Evolutionary conservation across 1,139 yeast genomes (phyloP).

Genomic region (Meyerozyma smithsonii): DNA sequence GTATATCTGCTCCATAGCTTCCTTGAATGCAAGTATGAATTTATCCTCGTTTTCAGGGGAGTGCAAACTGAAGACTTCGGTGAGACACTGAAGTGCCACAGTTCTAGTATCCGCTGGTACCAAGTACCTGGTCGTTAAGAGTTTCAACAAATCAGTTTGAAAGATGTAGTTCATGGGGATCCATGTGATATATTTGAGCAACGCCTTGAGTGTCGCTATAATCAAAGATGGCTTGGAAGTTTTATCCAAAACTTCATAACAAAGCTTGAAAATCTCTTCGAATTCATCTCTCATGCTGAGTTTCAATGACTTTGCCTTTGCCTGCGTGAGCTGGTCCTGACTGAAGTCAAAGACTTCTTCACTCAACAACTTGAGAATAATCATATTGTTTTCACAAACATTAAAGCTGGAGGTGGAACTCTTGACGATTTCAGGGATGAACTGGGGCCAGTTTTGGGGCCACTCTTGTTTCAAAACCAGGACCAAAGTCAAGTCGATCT

Average conservation of each 20-base stretch:
- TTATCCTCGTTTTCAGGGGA: constrained; percentile 63
- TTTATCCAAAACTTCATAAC: constrained; percentile 89
- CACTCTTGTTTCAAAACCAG: constrained; percentile 95
- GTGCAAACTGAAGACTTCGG: constrained; percentile 75
- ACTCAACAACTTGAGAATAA: constrained; percentile 76
- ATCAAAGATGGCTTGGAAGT: constrained; percentile 79
- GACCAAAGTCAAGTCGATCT: constrained; percentile 89
- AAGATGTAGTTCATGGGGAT: constrained; percentile 86
- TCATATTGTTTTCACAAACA: constrained; percentile 97
- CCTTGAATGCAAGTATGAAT: constrained; percentile 66
- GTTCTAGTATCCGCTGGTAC: constrained; percentile 79
- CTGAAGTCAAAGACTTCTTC: constrained; percentile 96
- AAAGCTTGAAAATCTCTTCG: constrained; percentile 85
- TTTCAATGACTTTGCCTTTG: constrained; percentile 80
- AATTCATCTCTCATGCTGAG: constrained; percentile 85
- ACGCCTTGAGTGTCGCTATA: constrained; percentile 77
- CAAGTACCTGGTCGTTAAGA: constrained; percentile 72
- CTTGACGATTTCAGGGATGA: constrained; percentile 86
- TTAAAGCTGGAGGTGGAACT: constrained; percentile 83
- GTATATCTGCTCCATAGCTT: constrained; percentile 68
- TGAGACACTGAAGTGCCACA: constrained; percentile 81
- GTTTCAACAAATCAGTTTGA: constrained; percentile 73
- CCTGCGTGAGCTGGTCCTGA: constrained; percentile 94
- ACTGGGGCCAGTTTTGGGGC: constrained; percentile 99
- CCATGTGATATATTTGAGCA: constrained; percentile 89